Conservation (phyloP, 2,329 filamentous ascomycete genomes). For the Phyllosticta capitalensis region DNA sequence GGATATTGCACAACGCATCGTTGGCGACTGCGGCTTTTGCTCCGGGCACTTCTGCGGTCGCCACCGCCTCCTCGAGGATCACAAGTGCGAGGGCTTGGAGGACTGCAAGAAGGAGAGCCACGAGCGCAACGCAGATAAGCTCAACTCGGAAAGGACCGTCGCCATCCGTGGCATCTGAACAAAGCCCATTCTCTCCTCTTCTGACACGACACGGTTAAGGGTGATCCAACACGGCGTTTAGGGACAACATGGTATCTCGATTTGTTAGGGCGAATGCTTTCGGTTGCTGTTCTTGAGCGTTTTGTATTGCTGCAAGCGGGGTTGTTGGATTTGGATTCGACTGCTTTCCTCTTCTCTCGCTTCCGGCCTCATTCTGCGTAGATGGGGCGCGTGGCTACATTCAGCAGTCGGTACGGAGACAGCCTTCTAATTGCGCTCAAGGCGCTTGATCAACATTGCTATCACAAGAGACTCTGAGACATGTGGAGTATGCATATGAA, state of each 20-base stretch:
- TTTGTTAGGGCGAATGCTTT: slow-evolving; percentile 2
- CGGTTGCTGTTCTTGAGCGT: slow-evolving; percentile 9
- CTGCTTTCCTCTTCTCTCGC: slow-evolving; percentile 2
- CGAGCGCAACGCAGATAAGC: slow-evolving; percentile 83
- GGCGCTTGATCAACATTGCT: background rate
- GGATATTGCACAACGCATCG: slow-evolving; percentile 79
- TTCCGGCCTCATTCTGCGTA: slow-evolving; percentile 2
- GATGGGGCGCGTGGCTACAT: background rate
- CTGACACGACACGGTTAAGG: slow-evolving; percentile 6
- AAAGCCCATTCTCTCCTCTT: background rate
- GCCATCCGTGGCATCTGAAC: slow-evolving; percentile 78
- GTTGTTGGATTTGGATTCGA: slow-evolving; percentile 7
- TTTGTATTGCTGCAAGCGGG: slow-evolving; percentile 6
- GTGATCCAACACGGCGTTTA: slow-evolving; percentile 4
- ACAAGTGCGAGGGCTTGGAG: slow-evolving; percentile 86
- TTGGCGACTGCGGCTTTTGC: slow-evolving; percentile 95
- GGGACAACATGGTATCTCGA: slow-evolving; percentile 2
- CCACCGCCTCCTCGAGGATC: slow-evolving; percentile 86
- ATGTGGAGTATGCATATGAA: background rate
- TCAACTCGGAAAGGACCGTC: slow-evolving; percentile 86
- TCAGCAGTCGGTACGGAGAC: background rate
- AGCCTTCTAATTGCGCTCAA: background rate
- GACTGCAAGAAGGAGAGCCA: slow-evolving; percentile 97
- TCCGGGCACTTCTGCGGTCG: slow-evolving; percentile 88
- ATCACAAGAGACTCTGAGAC: background rate